These are phyloP conservation scores for Pyrus bretschneideri DNA, from an alignment of 306 rosid species.

Conservation along the genomic window DNA sequence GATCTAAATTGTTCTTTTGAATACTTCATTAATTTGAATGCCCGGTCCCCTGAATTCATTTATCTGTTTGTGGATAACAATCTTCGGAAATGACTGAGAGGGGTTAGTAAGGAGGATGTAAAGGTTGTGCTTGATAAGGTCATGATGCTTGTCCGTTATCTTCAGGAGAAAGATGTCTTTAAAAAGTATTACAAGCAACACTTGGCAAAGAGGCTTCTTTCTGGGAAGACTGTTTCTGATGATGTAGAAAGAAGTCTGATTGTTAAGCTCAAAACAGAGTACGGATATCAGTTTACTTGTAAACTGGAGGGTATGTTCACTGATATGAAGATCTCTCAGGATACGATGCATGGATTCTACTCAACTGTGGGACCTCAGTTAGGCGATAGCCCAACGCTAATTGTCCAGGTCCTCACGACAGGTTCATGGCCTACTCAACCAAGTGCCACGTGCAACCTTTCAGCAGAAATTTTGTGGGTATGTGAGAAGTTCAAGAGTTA, in stretches of 20 bases:
- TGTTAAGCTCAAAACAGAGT: conserved; percentile 83
- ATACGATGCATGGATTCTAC: conserved; percentile 70
- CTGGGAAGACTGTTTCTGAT: conserved; percentile 65
- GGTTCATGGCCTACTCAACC: conserved; percentile 90
- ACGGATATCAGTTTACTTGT: conserved; percentile 68
- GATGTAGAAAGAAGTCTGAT: conserved; percentile 84
- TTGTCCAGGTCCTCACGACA: conserved; percentile 67
- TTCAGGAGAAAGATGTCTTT: conserved; percentile 75
- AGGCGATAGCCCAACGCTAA: conserved; percentile 57
- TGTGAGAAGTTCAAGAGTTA: conserved; percentile 63
- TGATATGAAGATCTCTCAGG: conserved; percentile 76
- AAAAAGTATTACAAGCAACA: conserved; percentile 88
- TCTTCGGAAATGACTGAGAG: conserved; percentile 67
- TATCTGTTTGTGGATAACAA: conserved; percentile 77
- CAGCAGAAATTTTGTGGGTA: conserved; percentile 56
- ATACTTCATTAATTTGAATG: conserved; percentile 68
- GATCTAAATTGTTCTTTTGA: conserved; percentile 87
- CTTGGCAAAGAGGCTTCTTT: conserved; percentile 79
- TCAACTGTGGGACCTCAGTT: conserved; percentile 36
- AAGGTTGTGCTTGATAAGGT: conserved; percentile 79
- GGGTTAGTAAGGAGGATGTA: conserved; percentile 85
- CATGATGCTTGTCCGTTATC: conserved; percentile 70
- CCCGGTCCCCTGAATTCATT: conserved; percentile 69
- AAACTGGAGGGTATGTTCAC: conserved; percentile 82
- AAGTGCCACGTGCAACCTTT: conserved; percentile 63